Base-by-base conservation (phyloP, 2,329 filamentous ascomycete genomes). In the Colletotrichum sp. region DNA sequence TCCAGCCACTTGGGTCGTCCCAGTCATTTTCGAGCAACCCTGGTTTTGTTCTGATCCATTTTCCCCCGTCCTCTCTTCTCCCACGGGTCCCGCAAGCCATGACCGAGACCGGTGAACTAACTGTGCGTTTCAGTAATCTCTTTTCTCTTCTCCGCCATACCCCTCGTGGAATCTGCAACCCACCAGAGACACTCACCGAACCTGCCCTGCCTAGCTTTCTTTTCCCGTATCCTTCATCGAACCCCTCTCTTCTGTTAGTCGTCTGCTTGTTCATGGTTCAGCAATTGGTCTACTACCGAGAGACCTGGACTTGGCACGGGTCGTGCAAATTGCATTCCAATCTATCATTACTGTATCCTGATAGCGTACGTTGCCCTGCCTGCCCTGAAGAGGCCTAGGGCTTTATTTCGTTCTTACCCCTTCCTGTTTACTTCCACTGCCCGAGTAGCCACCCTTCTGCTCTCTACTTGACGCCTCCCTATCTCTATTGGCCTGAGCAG, bases 401-500 rank as follows among this genome's bases (percentile, higher is more conserved):
- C 34, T 36, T 77, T 59, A 78, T 69, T 79, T 79, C 36, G 59
- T 30, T 21, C 76, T 75, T 52, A 59, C 74, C 12, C 71, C 75
- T n/a, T 73, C 57, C 55, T 57, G 65, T 24, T 72, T 73, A 49
- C 55, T 77, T 36, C 66, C 62, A 15, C 66, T 52, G 18, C 70
- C 76, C 10, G 39, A 26, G 18, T 63, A 63, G 24, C 74, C 28
- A 65, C 77, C 59, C 79, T 80, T 59, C 65, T 77, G 57, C 64
- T 78, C 28, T 34, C 79, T 77, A 12, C 18, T 57, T 15, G 72
- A 76, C 8, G 76, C 65, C n/a, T 67, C 72, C 9, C 68, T 74
- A 32, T 82, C 80, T 68, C 81, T 81, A 75, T 85, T 85, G 30
- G 81, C 78, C 60, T 80, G 78, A 10, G 84, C 85, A 26, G 83